A percentile compares a stretch with the other conserved stretches of the same genome.
These are phyloP conservation scores for Acanthamoeba lenticulata DNA, from an alignment of 208 protist species.

Conservation along the genomic window DNA sequence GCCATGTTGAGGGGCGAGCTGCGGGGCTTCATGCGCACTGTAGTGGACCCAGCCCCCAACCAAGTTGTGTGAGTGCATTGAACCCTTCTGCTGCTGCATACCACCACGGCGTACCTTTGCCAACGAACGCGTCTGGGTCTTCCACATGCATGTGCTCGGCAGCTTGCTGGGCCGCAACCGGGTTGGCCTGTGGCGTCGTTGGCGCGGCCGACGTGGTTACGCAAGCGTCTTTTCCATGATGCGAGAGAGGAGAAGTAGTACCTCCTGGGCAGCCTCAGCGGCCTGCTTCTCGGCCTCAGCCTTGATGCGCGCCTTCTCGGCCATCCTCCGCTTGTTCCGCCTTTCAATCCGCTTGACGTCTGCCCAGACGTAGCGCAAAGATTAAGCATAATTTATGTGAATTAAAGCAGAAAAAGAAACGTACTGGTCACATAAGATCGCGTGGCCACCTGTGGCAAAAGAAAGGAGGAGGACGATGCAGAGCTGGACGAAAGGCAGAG, in stretches of 20 bases:
- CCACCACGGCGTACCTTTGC: not conserved
- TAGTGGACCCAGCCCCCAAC: not conserved
- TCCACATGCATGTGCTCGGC: too few relatives aligned
- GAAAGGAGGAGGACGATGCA: not conserved
- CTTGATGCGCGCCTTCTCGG: slow-evolving; percentile 5
- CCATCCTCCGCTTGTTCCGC: slow-evolving; percentile 14
- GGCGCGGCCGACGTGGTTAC: too few relatives aligned
- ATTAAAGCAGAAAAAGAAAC: not conserved
- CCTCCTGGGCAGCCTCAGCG: not conserved
- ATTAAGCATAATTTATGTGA: not conserved
- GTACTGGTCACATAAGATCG: slow-evolving; percentile 16
- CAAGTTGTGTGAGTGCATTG: not conserved
- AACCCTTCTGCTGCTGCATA: not conserved
- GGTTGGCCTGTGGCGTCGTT: not conserved
- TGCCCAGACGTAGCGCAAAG: not conserved
- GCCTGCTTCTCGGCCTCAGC: slow-evolving; percentile 24
- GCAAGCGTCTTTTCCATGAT: too few relatives aligned
- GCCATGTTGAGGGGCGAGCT: not conserved
- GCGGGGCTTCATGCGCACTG: slow-evolving; percentile 38
- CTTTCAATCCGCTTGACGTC: not conserved
- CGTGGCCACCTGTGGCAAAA: not conserved
- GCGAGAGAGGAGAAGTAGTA: too few relatives aligned
- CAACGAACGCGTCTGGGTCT: too few relatives aligned
- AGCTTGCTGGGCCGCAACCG: too few relatives aligned
- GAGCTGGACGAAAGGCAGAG: not conserved